Conservation (phyloP, 495 filamentous ascomycete species). For the Trichoderma asperelloides region DNA sequence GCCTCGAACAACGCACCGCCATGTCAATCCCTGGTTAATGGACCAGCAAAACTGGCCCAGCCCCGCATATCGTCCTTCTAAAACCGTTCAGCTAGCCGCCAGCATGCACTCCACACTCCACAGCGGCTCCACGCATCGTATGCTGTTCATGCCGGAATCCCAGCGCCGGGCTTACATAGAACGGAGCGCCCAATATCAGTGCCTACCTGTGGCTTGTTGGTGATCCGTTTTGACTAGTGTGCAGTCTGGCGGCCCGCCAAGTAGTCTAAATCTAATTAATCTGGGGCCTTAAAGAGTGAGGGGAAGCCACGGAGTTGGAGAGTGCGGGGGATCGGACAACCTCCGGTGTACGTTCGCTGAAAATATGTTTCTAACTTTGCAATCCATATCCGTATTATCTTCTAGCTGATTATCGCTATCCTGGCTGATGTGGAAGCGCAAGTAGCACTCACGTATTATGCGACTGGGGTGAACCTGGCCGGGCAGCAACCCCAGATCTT, state of each 20-base stretch:
- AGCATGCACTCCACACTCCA: background rate
- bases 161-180: background rate
- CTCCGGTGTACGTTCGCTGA: background rate
- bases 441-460: background rate
- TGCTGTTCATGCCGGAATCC: background rate
- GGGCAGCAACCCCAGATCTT: background rate
- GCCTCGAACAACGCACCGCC: background rate
- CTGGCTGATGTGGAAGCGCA: background rate
- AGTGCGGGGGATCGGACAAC: slow-evolving; percentile 1
- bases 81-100: background rate
- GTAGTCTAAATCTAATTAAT: background rate
- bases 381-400: background rate
- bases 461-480: background rate
- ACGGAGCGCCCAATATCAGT: background rate
- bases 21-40: background rate
- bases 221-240: background rate
- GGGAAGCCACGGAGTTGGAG: slow-evolving; percentile 2
- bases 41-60: background rate
- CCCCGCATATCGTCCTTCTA: background rate
- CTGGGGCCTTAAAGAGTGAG: background rate
- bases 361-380: background rate
- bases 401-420: background rate
- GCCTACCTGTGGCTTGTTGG: background rate
- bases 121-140: background rate
- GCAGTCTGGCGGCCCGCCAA: background rate